These are phyloP conservation scores for Leccinum subtestaceum DNA, from an alignment of 768 basidiomycete genomes.

Conservation along the genomic window DNA sequence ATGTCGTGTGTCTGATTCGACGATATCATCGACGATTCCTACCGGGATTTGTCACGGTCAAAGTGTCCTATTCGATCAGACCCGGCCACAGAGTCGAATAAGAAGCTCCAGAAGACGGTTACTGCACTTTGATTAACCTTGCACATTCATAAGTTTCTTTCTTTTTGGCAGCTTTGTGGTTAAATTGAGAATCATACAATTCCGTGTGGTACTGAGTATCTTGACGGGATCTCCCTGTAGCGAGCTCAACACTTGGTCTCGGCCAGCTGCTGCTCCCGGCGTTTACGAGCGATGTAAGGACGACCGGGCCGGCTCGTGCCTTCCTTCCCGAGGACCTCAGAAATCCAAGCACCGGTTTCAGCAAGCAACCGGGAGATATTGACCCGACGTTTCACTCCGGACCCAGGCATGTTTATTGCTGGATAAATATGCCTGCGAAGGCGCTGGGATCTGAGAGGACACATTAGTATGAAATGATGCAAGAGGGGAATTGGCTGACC, in stretches of 20 bases:
- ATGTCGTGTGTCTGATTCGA: too few species aligned
- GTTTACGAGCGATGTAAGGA: too few species aligned
- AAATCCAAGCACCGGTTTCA: slow-evolving; percentile 83
- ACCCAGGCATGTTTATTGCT: too few species aligned
- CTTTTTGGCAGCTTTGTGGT: too few species aligned
- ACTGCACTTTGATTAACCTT: neutral
- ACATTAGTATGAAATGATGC: neutral
- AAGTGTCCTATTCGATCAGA: neutral
- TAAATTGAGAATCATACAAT: too few species aligned
- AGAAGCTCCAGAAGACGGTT: neutral
- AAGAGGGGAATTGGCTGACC: slow-evolving; percentile 10
- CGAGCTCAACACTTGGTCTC: too few species aligned
- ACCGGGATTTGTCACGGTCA: neutral
- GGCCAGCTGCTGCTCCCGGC: too few species aligned
- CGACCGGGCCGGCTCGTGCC: slow-evolving; percentile 56
- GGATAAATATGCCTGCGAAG: too few species aligned
- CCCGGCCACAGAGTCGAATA: neutral
- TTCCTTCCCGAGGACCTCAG: slow-evolving; percentile 55
- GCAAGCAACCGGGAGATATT: slow-evolving; percentile 51
- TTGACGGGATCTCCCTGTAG: slow-evolving; percentile 21
- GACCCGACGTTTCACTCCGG: slow-evolving; percentile 31
- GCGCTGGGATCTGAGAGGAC: too few species aligned
- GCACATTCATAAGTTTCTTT: too few species aligned
- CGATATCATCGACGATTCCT: too few species aligned
- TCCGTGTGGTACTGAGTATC: too few species aligned